A percentile compares a stretch with the other conserved stretches of the same genome.
These are phyloP conservation scores for Nothophoma quercina DNA, from an alignment of 2,329 filamentous ascomycete genomes.

Conservation along the genomic window DNA sequence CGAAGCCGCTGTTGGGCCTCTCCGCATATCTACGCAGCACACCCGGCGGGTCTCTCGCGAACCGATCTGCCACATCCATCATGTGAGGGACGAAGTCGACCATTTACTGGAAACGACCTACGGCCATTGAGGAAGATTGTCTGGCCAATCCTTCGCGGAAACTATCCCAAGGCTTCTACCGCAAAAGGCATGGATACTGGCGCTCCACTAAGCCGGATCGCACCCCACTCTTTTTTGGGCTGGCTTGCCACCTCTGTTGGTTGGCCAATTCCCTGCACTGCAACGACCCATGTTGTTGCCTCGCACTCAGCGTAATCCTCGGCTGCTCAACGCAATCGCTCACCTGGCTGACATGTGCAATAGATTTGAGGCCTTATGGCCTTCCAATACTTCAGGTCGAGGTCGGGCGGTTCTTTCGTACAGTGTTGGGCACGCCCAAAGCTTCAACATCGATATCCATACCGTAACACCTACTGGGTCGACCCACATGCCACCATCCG, in stretches of 20 bases:
- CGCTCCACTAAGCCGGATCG: slow-evolving; percentile 29
- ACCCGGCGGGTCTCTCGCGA: not conserved
- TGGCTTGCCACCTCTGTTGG: slow-evolving; percentile 29
- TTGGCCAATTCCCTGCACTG: slow-evolving; percentile 29
- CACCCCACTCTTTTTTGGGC: slow-evolving; percentile 24
- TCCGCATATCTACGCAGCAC: slow-evolving; percentile 6
- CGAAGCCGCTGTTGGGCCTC: slow-evolving; percentile 2
- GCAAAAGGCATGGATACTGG: slow-evolving; percentile 12
- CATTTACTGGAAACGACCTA: slow-evolving; percentile 7
- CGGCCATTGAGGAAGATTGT: slow-evolving; percentile 1
- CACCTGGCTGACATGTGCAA: slow-evolving; percentile 24
- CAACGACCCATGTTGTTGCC: slow-evolving; percentile 23
- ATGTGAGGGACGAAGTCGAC: not conserved
- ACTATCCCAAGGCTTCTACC: slow-evolving; percentile 3
- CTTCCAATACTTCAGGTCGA: not conserved
- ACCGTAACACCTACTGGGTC: not conserved
- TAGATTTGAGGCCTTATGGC: slow-evolving; percentile 16
- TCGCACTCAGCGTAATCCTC: slow-evolving; percentile 24
- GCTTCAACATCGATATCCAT: not conserved
- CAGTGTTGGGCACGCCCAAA: not conserved
- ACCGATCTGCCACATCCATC: not conserved
- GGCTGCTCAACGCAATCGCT: slow-evolving; percentile 23
- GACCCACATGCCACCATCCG: not conserved
- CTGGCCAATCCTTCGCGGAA: slow-evolving; percentile 9
- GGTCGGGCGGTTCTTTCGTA: not conserved